A percentile compares a stretch with the other conserved stretches of the same genome.
Conservation (phyloP, 345 rosid species). For the Acer yangbiense region DNA sequence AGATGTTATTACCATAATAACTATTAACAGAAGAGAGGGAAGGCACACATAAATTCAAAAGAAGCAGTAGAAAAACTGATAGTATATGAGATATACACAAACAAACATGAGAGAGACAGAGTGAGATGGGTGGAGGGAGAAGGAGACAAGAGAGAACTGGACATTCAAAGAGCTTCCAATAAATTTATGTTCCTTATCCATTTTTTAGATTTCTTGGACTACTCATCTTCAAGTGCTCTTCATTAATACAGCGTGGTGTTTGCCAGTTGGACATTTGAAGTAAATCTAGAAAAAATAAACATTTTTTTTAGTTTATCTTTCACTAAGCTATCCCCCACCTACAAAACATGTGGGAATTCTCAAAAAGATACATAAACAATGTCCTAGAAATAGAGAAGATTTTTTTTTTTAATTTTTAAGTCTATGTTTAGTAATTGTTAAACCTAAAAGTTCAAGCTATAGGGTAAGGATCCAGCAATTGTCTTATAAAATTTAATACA, state of each 20-base stretch:
- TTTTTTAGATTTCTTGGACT: conserved; percentile 2
- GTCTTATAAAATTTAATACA: too few relatives aligned
- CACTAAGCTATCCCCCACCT: background rate
- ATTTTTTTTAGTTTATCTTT: background rate
- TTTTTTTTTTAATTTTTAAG: too few relatives aligned
- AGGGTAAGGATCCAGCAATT: too few relatives aligned
- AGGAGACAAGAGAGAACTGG: background rate
- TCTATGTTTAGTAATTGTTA: background rate
- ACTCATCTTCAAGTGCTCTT: conserved; percentile 6
- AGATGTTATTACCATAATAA: conserved; percentile 14
- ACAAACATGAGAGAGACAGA: background rate
- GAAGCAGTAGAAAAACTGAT: background rate
- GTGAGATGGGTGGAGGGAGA: too few relatives aligned
- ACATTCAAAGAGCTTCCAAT: background rate
- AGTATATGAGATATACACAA: background rate
- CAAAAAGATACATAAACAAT: background rate
- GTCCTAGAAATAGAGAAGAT: background rate
- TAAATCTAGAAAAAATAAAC: background rate
- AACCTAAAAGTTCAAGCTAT: too few relatives aligned
- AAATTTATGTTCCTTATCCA: background rate
- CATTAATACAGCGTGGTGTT: background rate
- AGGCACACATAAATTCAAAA: background rate
- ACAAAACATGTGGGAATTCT: background rate
- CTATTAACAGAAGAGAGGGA: background rate
- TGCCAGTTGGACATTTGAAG: background rate